A percentile compares a stretch with the other conserved stretches of the same genome.
Evolutionary conservation across 192 early-diverging fungal genomes (phyloP).

Genomic region (Coemansia sp.): DNA sequence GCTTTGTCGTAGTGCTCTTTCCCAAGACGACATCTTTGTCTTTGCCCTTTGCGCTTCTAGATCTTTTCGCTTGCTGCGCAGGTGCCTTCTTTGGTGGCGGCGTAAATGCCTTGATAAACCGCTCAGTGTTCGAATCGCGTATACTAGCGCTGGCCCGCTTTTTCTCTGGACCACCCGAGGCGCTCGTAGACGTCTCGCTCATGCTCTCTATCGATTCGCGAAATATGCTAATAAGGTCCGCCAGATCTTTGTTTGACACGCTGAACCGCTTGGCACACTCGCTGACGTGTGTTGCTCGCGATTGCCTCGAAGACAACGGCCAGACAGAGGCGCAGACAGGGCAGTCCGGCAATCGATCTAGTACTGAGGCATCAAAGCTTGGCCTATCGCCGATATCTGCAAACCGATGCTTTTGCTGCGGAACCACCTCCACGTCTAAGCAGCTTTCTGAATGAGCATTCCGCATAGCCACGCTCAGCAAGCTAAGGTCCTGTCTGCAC

Average conservation of each 20-base stretch:
- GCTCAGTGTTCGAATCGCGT: background rate
- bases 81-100: slow-evolving; percentile 3
- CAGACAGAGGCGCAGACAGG: slow-evolving; percentile 36
- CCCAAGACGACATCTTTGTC: background rate
- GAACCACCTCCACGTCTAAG: slow-evolving; percentile 2
- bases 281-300: slow-evolving; percentile 21
- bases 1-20: background rate
- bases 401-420: background rate
- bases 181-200: background rate
- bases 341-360: slow-evolving; percentile 23
- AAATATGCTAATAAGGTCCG: slow-evolving; percentile 25
- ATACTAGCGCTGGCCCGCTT: background rate
- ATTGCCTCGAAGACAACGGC: background rate
- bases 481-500: slow-evolving; percentile 26
- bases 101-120: slow-evolving; percentile 5
- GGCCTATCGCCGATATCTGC: no score
- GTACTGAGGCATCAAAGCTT: slow-evolving; percentile 1
- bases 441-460: slow-evolving; percentile 31
- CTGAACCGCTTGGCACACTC: slow-evolving; percentile 23
- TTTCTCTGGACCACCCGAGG: background rate
- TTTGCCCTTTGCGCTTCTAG: slow-evolving; percentile 6
- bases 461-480: slow-evolving; percentile 14
- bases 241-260: slow-evolving; percentile 17
- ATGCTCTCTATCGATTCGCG: slow-evolving; percentile 26
- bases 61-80: background rate